Percentiles rank a stretch among this genome's conserved stretches.
These are phyloP conservation scores for Dentipellis fragilis DNA, from an alignment of 768 basidiomycete genomes.

Conservation along the genomic window DNA sequence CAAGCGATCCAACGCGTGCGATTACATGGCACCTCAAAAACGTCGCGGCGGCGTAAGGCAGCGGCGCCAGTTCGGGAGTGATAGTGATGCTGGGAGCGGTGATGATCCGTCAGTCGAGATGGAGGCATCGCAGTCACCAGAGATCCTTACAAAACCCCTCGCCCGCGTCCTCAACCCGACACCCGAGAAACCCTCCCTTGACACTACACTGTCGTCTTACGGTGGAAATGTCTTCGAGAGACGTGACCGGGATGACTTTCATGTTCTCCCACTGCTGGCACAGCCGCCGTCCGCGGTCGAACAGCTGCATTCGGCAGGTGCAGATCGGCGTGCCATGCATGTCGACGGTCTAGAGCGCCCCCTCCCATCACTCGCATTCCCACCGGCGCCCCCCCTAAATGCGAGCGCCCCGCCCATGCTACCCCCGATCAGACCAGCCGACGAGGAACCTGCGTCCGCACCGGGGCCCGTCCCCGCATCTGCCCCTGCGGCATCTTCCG, in stretches of 20 bases:
- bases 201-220: constrained; percentile 12
- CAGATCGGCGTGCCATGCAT: constrained; percentile 8
- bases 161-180: constrained; percentile 7
- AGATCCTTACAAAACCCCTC: constrained; percentile 19
- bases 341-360: constrained; percentile 10
- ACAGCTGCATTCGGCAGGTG: constrained; percentile 4
- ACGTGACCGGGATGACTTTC: constrained; percentile 1
- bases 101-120: constrained; percentile 40
- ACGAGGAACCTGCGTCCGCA: constrained; percentile 14
- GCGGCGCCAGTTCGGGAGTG: constrained; percentile 31
- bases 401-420: constrained; percentile 14
- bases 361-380: constrained; percentile 12
- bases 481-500: constrained; percentile 18
- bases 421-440: constrained; percentile 14
- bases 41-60: constrained; percentile 52
- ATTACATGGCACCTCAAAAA: constrained; percentile 70
- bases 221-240: constrained; percentile 3
- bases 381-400: constrained; percentile 5
- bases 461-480: constrained; percentile 1
- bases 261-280: constrained; percentile 4
- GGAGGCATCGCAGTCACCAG: constrained; percentile 48
- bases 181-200: constrained; percentile 14
- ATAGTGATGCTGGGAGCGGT: constrained; percentile 40
- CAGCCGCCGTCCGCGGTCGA: constrained; percentile 16
- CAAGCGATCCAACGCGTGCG: constrained; percentile 70